Conservation (phyloP, 2,329 filamentous ascomycete genomes). For the Calonectria pauciramosa region DNA sequence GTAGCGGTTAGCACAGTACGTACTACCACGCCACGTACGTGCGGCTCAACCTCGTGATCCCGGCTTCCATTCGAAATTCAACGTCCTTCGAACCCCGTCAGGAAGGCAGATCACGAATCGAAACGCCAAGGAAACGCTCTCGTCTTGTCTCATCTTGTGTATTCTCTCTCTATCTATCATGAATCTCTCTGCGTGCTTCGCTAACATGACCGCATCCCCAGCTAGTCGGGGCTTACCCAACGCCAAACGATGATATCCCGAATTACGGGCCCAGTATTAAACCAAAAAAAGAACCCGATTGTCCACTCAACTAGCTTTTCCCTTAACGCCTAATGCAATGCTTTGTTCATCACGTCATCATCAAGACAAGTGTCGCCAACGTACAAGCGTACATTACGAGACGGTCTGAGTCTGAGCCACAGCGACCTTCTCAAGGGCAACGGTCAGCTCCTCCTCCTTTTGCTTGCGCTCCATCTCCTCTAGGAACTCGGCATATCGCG, state of each 20-base stretch:
- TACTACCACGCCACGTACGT: constrained; percentile 17
- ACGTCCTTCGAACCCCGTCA: constrained; percentile 34
- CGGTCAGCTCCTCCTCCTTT: constrained; percentile 60
- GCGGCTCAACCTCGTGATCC: constrained; percentile 42
- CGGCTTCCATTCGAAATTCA: constrained; percentile 27
- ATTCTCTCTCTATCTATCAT: constrained; percentile 29
- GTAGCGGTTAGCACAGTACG: constrained; percentile 30
- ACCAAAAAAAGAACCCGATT: constrained; percentile 24
- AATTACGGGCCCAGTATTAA: constrained; percentile 20
- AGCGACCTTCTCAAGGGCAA: constrained; percentile 45
- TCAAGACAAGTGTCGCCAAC: constrained; percentile 20
- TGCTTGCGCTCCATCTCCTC: constrained; percentile 79
- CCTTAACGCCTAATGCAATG: constrained; percentile 47
- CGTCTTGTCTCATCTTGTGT: constrained; percentile 28
- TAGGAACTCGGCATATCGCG: constrained; percentile 89
- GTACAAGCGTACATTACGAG: constrained; percentile 43
- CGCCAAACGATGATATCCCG: constrained; percentile 39
- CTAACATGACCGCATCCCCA: constrained; percentile 31
- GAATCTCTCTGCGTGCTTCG: constrained; percentile 28
- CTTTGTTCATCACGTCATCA: constrained; percentile 48
- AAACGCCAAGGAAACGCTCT: constrained; percentile 8
- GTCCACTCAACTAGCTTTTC: constrained; percentile 30
- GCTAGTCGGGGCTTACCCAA: constrained; percentile 35
- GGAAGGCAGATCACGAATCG: constrained; percentile 11
- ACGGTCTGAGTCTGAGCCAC: constrained; percentile 38